A percentile compares a stretch with the other conserved stretches of the same genome.
Conservation (phyloP, 179 eudicot species). For the Heliamphora ciliata region DNA sequence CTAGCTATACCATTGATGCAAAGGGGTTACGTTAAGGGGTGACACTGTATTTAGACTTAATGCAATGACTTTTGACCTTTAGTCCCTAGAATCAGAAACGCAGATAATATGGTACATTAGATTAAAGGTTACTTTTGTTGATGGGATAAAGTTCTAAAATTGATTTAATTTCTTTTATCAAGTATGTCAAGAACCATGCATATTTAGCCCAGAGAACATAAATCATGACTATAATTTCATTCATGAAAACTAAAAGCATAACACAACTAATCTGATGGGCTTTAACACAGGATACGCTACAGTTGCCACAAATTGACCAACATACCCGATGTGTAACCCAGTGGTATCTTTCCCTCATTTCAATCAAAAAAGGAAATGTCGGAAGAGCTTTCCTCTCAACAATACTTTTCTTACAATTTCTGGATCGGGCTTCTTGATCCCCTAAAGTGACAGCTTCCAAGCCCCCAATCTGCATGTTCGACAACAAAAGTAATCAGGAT, state of each 20-base stretch:
- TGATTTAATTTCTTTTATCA: too few relatives aligned
- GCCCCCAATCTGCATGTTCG: constrained; percentile 38
- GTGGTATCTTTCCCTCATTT: constrained; percentile 43
- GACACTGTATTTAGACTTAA: too few relatives aligned
- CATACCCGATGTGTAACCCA: constrained; percentile 46
- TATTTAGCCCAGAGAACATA: not conserved
- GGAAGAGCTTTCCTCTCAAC: constrained; percentile 41
- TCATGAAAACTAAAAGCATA: not conserved
- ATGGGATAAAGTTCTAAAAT: too few relatives aligned
- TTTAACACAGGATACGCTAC: not conserved
- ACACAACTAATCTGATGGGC: not conserved
- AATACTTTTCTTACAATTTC: constrained; percentile 39
- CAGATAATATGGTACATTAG: too few relatives aligned
- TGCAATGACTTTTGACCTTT: too few relatives aligned
- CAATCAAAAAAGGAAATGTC: constrained; percentile 44
- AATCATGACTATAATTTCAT: not conserved
- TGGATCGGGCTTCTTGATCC: constrained; percentile 38
- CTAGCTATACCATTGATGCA: too few relatives aligned
- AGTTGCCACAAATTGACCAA: not conserved
- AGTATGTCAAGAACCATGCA: not conserved
- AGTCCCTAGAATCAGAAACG: too few relatives aligned
- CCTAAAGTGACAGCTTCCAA: constrained; percentile 33
- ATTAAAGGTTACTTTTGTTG: too few relatives aligned
- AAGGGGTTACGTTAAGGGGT: too few relatives aligned
- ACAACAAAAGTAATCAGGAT: not conserved